Conservation (phyloP, 208 protist genomes). For the Histomonas meleagridis region DNA sequence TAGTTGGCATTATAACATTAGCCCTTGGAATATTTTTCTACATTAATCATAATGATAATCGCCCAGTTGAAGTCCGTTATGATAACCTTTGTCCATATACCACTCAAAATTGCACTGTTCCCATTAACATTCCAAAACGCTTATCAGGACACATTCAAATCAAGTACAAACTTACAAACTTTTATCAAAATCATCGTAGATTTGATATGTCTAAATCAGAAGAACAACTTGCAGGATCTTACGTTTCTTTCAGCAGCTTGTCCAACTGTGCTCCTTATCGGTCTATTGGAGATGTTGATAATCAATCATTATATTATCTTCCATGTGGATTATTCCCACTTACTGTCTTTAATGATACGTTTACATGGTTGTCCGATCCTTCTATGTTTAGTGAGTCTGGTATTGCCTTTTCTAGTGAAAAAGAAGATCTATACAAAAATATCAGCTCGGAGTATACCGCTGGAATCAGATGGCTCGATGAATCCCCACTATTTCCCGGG, state of each 20-base stretch:
- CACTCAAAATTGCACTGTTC: too few species aligned
- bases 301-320: neutral
- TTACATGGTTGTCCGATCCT: neutral
- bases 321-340: neutral
- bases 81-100: too few species aligned
- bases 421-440: neutral
- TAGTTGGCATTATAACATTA: neutral
- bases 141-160: neutral
- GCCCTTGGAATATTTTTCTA: neutral
- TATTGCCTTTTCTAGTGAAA: neutral
- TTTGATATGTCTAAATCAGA: neutral
- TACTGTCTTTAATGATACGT: neutral
- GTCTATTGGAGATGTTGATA: neutral
- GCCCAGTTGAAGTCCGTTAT: too few species aligned
- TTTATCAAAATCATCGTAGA: slow-evolving; percentile 7
- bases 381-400: neutral
- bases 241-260: neutral
- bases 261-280: neutral
- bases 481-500: neutral
- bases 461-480: neutral
- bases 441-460: neutral
- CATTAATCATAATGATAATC: too few species aligned
- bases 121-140: too few species aligned
- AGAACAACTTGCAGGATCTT: neutral
- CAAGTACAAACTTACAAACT: neutral